Evolutionary conservation across 2,329 filamentous ascomycete genomes (phyloP).

Genomic region (Penicillium sp.): DNA sequence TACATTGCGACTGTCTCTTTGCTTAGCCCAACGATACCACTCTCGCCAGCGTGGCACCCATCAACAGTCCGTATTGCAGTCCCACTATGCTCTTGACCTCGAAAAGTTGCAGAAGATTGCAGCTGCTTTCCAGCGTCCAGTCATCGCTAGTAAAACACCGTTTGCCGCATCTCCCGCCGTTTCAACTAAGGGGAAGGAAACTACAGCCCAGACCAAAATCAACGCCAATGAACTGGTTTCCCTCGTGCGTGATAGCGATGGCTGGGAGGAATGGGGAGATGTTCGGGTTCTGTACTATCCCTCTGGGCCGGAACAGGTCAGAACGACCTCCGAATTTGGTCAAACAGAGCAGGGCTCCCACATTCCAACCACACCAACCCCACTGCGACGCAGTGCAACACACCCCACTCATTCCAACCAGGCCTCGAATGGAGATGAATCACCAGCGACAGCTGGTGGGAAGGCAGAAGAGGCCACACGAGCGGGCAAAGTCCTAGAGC

Average conservation of each 20-base stretch:
- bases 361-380: conserved; percentile 69
- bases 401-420: conserved; percentile 52
- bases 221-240: conserved; percentile 82
- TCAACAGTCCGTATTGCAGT: conserved; percentile 70
- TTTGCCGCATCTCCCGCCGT: conserved; percentile 54
- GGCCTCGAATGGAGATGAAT: conserved; percentile 45
- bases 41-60: conserved; percentile 76
- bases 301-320: conserved; percentile 35
- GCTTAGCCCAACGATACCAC: conserved; percentile 88
- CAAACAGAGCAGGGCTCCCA: conserved; percentile 40
- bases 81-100: conserved; percentile 72
- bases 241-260: conserved; percentile 59
- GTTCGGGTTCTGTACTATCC: conserved; percentile 79
- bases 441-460: conserved; percentile 49
- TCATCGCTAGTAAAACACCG: conserved; percentile 50
- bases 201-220: conserved; percentile 53
- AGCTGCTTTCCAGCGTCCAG: conserved; percentile 74
- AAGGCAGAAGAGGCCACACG: conserved; percentile 39
- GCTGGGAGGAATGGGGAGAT: conserved; percentile 76
- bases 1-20: conserved; percentile 75
- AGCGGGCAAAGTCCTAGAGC: conserved; percentile 59
- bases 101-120: conserved; percentile 84
- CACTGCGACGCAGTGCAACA: conserved; percentile 67
- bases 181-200: conserved; percentile 74
- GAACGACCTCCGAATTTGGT: conserved; percentile 30